phyloP scores from a whole-genome alignment of 2,329 filamentous ascomycete species.

The Trichoderma sp. region DNA sequence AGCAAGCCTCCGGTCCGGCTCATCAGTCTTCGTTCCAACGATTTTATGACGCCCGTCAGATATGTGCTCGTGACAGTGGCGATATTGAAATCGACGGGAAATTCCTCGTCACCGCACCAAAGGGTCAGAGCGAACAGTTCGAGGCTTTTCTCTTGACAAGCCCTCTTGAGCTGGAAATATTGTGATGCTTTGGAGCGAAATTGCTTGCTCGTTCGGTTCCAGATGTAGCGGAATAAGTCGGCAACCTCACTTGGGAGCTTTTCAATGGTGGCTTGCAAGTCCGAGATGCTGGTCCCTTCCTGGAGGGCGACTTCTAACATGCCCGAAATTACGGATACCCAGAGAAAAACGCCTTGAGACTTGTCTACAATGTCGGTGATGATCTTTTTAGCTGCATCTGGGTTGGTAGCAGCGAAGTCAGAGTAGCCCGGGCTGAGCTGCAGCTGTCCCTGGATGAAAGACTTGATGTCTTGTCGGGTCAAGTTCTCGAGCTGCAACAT shows the following conservation, averaged over 20 bases:
- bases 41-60: not conserved
- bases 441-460: fast-evolving
- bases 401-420: not conserved
- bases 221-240: not conserved
- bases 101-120: not conserved
- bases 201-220: not conserved
- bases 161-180: not conserved
- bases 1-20: not conserved
- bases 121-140: not conserved
- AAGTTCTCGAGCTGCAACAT: not conserved
- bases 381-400: fast-evolving
- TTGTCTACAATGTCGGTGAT: not conserved
- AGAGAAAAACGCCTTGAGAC: not conserved
- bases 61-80: fast-evolving
- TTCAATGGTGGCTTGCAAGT: not conserved
- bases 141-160: fast-evolving
- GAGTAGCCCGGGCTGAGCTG: not conserved
- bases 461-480: not conserved
- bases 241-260: not conserved
- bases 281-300: not conserved
- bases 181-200: not conserved
- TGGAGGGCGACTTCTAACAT: not conserved
- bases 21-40: not conserved
- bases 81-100: not conserved
- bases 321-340: not conserved